phyloP scores from a whole-genome alignment of 164 flowering plant species.

The Hamamelis virginiana region DNA sequence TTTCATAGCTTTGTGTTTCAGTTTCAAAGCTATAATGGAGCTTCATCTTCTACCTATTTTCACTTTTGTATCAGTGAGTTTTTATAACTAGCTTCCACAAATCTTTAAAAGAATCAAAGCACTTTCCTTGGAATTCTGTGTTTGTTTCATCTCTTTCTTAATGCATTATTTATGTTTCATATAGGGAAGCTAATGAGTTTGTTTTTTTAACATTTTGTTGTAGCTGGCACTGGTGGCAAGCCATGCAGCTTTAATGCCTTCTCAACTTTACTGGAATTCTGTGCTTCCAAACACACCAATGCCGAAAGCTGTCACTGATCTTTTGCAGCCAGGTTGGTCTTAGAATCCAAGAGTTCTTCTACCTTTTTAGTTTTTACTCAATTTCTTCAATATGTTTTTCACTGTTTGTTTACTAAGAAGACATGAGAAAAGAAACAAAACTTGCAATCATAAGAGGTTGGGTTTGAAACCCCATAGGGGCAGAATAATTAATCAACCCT shows the following conservation, averaged over 20 bases:
- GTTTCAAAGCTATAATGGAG: slow-evolving; percentile 19
- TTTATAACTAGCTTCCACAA: background rate
- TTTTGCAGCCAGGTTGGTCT: slow-evolving; percentile 34
- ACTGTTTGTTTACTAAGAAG: background rate
- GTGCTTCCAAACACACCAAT: slow-evolving; percentile 41
- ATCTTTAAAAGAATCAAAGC: too few relatives aligned
- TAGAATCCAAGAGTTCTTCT: background rate
- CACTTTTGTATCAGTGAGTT: slow-evolving; percentile 25
- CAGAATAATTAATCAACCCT: too few relatives aligned
- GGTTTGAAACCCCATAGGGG: too few relatives aligned
- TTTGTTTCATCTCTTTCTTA: background rate
- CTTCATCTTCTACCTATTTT: slow-evolving; percentile 16
- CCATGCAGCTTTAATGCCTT: slow-evolving; percentile 37
- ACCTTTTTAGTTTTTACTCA: background rate
- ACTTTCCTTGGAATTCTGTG: background rate
- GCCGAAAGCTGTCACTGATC: slow-evolving; percentile 35
- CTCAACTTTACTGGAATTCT: slow-evolving; percentile 43
- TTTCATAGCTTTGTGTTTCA: background rate
- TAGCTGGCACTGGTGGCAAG: slow-evolving; percentile 38
- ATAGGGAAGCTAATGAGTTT: background rate
- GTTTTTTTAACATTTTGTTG: background rate
- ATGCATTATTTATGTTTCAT: background rate
- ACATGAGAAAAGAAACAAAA: background rate
- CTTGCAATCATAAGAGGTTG: background rate
- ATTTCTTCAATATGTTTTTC: too few relatives aligned